Base-by-base conservation (phyloP, 371 early-diverging fungal species). In the Mucor circinelloides region DNA sequence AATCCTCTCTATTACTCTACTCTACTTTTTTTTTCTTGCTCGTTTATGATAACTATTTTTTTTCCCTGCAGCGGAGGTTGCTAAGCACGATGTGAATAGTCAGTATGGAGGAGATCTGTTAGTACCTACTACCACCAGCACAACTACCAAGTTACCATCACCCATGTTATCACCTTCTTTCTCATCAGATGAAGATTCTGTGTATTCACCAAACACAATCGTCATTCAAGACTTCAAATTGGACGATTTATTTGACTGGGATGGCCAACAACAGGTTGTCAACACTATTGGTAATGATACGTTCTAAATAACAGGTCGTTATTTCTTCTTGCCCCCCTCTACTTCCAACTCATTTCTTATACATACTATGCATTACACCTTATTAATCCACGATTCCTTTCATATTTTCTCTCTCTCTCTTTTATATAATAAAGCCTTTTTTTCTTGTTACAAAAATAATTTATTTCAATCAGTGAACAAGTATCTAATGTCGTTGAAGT, bases 401-500 rank as follows among this genome's bases (percentile, higher is more conserved):
- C 48, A 13, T 25, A 28, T 58, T 15, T 7, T 27, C 19, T 23
- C 50, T 48, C 23, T 15, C 10, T 58, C 0, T 40, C 23, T n/a
- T n/a, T 44, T 65, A 32, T 8, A 38, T 40, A 32, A 56, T 56
- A 58, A 46, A 58, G 59, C 46, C 30, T 28, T 34, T 38, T 28
- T 34, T 52, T 52, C 42, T 63, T 40, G 25, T 44, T 46, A 60
- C 30, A 27, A 42, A 46, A 59, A 17, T 27, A 6, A 17, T 40
- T 40, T 40, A 40, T 40, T 38, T 62, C 58, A 62, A 28, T 62
- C 68, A 32, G 42, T 56, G 57, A 67, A 62, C 36, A 57, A 57
- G 30, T 67, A 62, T 61, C 63, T 61, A 50, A 67, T 57, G 28
- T 94, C 94, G 50, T 88, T 85, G 74, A 96, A 96, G 66, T 94